These are phyloP conservation scores for Colletotrichum truncatum DNA, from an alignment of 2,329 filamentous ascomycete species.

Conservation along the genomic window DNA sequence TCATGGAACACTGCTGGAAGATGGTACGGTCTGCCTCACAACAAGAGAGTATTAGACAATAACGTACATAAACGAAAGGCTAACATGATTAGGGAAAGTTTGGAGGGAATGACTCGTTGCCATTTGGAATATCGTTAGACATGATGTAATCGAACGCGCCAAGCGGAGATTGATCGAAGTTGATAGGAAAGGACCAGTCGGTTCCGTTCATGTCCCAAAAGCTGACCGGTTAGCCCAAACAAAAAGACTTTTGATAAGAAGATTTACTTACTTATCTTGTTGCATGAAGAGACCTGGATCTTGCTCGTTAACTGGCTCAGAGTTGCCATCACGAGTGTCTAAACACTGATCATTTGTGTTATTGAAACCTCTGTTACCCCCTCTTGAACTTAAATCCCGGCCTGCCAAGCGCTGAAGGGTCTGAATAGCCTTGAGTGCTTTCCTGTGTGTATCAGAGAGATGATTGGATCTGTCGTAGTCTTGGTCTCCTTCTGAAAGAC, in stretches of 20 bases:
- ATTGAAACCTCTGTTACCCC: neutral
- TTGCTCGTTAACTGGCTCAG: neutral
- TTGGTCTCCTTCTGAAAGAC: neutral
- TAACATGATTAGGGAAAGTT: neutral
- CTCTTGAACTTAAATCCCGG: neutral
- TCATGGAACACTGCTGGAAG: too few species aligned
- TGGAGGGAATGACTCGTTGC: neutral
- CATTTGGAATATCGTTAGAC: neutral
- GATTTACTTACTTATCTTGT: neutral
- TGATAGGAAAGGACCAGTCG: neutral
- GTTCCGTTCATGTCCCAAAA: neutral
- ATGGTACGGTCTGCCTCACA: too few species aligned
- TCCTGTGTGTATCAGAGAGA: neutral
- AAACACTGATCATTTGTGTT: neutral
- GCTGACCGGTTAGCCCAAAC: neutral
- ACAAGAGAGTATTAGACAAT: too few species aligned
- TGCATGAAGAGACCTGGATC: neutral
- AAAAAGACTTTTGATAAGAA: too few species aligned
- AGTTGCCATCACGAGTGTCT: fast-evolving
- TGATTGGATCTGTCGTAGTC: neutral
- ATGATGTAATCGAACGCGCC: slow-evolving; percentile 7
- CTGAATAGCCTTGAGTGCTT: slow-evolving; percentile 1
- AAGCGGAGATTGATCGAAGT: neutral
- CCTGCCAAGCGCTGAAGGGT: neutral
- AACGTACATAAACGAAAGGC: too few species aligned